Base-by-base conservation (phyloP, 1,139 yeast species). In the Debaryomycetaceae sp. region DNA sequence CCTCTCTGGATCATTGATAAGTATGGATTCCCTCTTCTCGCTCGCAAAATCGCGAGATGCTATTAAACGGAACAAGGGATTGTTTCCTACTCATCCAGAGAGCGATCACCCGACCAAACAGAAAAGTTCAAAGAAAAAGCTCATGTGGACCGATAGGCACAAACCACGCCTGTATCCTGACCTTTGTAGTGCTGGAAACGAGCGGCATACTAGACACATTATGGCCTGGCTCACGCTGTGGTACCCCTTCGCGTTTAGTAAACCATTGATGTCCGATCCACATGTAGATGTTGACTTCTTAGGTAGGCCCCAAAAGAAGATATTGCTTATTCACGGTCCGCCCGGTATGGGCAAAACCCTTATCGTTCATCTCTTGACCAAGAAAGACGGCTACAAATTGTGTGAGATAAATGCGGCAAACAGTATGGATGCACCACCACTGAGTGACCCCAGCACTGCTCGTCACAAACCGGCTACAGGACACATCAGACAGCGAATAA, bases 261-360 rank as follows among this genome's bases (percentile, higher is more conserved):
- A 27, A 57, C 51, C 8, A 35, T 7, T 18, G 20, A 18, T 18
- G 8, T 18, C 50, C 28, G 35, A 25, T 33, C 44, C 23, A 27
- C 37, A 35, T 2, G 50, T 44, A 10, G 33, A 36, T n/a, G 43
- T 36, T 3, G 95, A 85, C 47, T 64, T 71, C 1, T 59, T 68
- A 26, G 74, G 77, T 5, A 62, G 97, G 28, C 97, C 97, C 0
- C 57, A 53, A n/a, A 66, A 65, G 31, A 79, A 74, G 39, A 64
- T 90, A 1, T 49, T 90, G 23, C 56, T 90, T 28, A 68, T 90
- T 3, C 85, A 80, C 47, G 98, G 98, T 0, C 93, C 96, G 0
- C 87, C 95, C 1, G 98, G 98, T 1, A 68, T 82, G n/a, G 98
- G 98, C 5, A 90, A 90, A 49, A 90, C 98, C 0, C 74, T 93